Percentiles rank a stretch among this genome's conserved stretches.
Evolutionary conservation across 352 stramenopile species (phyloP).

Genomic region (Pythium myriotylum): DNA sequence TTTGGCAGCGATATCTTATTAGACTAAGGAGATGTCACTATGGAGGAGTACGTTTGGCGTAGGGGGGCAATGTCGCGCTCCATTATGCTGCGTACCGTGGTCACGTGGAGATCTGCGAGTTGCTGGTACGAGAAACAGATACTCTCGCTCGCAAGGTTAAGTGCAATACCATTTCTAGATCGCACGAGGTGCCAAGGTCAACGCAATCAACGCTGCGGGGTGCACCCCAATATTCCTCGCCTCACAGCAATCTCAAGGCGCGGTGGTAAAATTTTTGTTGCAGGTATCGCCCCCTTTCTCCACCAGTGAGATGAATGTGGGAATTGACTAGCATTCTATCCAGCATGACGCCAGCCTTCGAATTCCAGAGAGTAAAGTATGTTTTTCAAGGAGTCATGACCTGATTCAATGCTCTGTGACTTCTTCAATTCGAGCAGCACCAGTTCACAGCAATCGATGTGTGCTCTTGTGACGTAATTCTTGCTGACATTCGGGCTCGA

Average conservation of each 20-base stretch:
- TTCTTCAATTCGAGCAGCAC: conserved; percentile 36
- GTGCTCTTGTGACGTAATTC: conserved; percentile 44
- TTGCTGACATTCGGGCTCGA: conserved; percentile 45
- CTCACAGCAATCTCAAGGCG: conserved; percentile 50
- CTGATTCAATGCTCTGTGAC: too few relatives aligned
- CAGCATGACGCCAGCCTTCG: conserved; percentile 59
- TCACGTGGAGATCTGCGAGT: conserved; percentile 38
- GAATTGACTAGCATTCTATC: background rate
- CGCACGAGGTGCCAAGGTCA: conserved; percentile 50
- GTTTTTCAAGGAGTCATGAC: background rate
- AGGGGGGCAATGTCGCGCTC: conserved; percentile 66
- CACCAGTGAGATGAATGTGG: too few relatives aligned
- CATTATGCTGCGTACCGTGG: conserved; percentile 82
- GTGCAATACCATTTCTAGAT: conserved; percentile 10
- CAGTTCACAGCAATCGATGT: conserved; percentile 65
- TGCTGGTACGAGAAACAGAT: conserved; percentile 35
- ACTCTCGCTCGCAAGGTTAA: background rate
- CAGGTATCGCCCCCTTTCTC: too few relatives aligned
- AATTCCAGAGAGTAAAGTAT: conserved; percentile 51
- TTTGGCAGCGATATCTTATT: background rate
- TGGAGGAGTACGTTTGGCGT: background rate
- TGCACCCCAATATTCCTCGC: conserved; percentile 80
- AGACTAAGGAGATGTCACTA: background rate
- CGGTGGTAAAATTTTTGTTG: conserved; percentile 51
- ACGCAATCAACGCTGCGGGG: conserved; percentile 49